Base-by-base conservation (phyloP, 176 grass and related monocot species). In the Echinochloa phyllopogon region DNA sequence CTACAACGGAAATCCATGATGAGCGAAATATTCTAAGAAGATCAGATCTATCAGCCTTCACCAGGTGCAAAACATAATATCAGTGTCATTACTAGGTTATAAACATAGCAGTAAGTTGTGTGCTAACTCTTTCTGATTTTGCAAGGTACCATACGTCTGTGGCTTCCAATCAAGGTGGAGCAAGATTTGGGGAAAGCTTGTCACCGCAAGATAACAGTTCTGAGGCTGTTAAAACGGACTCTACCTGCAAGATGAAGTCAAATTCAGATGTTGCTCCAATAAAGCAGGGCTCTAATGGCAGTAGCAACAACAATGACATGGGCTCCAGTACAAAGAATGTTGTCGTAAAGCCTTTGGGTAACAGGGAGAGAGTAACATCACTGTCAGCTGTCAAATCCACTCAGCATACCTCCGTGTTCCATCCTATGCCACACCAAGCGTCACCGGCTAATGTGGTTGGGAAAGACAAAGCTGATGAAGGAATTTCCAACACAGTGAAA, bases 61-160 rank as follows among this genome's bases (percentile, higher is more conserved):
- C 93, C 59, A 98, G 91, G 96, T 98, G 91, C 73, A 92, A 90
- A 90, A 93, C 64, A 88, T 84, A 88, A 92, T 81, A 92, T 93
- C 89, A 81, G 70, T 93, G 89, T 88, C 43, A 69, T 82, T 84
- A 45, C 45, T 75, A 78, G 79, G 74, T 84, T 64, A 64, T 77
- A 85, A 81, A 71, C 62, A 61, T 65, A 70, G 17, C 52, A 84
- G 68, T 85, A 90, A 85, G 61, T 87, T 82, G 83, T 69, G 78
- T 95, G 55, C 89, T 98, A 90, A 95, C 82, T 76, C 57, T 75
- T 85, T 38, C 58, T 88, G 83, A 52, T 95, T 47, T 84, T 90
- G 89, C 87, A 98, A 98, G 96, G 93, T 98, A 98, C 86, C 89
- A 87, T 82, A 92, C 87, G 44, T 92, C 93, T 2, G 77, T 83